Conservation (phyloP, 306 rosid genomes). For the Casuarina glauca region DNA sequence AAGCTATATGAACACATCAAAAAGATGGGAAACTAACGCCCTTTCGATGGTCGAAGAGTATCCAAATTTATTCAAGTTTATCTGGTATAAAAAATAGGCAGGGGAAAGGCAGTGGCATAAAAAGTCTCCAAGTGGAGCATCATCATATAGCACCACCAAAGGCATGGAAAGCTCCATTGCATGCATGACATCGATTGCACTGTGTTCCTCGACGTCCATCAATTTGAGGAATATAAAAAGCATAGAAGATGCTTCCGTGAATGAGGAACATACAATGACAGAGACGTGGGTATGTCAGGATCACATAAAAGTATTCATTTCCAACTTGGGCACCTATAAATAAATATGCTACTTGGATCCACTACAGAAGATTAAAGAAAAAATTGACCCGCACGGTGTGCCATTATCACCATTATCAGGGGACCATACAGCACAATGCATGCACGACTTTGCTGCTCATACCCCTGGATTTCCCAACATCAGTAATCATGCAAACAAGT, state of each 20-base stretch:
- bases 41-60: too few species aligned
- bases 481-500: neutral
- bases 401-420: constrained; percentile 18
- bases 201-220: constrained; percentile 28
- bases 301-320: constrained; percentile 23
- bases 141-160: constrained; percentile 12
- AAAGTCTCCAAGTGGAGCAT: constrained; percentile 24
- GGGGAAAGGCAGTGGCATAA: neutral
- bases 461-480: constrained; percentile 12
- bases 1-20: too few species aligned
- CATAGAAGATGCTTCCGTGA: neutral
- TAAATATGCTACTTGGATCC: neutral
- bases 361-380: constrained; percentile 5
- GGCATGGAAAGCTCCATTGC: constrained; percentile 12
- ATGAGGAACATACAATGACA: constrained; percentile 12
- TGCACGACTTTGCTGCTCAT: neutral
- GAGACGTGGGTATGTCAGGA: constrained; percentile 16
- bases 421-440: constrained; percentile 14
- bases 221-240: constrained; percentile 1
- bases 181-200: constrained; percentile 20
- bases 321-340: neutral
- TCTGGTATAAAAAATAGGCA: too few species aligned
- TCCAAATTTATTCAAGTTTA: too few species aligned
- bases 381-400: constrained; percentile 2
- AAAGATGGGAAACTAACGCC: too few species aligned